Evolutionary conservation across 2,329 filamentous ascomycete species (phyloP).

Genomic region (Penicillium palitans): DNA sequence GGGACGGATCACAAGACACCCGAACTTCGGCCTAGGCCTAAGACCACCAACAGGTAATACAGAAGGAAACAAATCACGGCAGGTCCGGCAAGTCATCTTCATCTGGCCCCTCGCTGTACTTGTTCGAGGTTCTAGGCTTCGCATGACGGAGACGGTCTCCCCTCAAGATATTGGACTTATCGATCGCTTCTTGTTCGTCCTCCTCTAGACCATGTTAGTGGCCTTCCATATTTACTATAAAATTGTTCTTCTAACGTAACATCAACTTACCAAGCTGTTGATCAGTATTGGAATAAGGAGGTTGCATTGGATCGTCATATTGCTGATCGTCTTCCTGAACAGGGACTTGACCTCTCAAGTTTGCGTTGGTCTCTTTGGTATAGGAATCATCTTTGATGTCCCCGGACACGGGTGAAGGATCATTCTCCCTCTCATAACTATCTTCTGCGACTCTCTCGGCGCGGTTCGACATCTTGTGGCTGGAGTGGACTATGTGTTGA

Average conservation of each 20-base stretch:
- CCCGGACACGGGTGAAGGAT: slow-evolving; percentile 9
- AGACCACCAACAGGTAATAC: too few relatives aligned
- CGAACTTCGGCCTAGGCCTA: too few relatives aligned
- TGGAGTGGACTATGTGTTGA: too few relatives aligned
- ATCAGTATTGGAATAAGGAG: slow-evolving; percentile 30
- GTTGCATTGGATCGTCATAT: slow-evolving; percentile 32
- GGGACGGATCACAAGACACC: too few relatives aligned
- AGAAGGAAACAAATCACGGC: slow-evolving; percentile 4
- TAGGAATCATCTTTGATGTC: slow-evolving; percentile 25
- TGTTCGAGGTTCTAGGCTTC: slow-evolving; percentile 22
- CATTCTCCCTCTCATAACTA: slow-evolving; percentile 10
- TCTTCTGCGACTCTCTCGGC: slow-evolving; percentile 10
- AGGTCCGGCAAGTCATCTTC: slow-evolving; percentile 16
- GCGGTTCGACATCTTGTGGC: slow-evolving; percentile 1
- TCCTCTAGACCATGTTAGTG: not conserved
- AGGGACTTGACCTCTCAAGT: slow-evolving; percentile 22
- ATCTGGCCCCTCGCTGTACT: slow-evolving; percentile 27
- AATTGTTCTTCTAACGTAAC: not conserved
- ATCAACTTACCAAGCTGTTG: slow-evolving; percentile 32
- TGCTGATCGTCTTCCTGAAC: slow-evolving; percentile 26
- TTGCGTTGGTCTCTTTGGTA: slow-evolving; percentile 17
- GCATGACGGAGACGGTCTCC: slow-evolving; percentile 28
- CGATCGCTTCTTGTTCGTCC: slow-evolving; percentile 28
- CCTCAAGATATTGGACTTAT: slow-evolving; percentile 22
- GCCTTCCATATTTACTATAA: not conserved